phyloP scores from a whole-genome alignment of 208 protist genomes.

The Crithidia fasciculata region DNA sequence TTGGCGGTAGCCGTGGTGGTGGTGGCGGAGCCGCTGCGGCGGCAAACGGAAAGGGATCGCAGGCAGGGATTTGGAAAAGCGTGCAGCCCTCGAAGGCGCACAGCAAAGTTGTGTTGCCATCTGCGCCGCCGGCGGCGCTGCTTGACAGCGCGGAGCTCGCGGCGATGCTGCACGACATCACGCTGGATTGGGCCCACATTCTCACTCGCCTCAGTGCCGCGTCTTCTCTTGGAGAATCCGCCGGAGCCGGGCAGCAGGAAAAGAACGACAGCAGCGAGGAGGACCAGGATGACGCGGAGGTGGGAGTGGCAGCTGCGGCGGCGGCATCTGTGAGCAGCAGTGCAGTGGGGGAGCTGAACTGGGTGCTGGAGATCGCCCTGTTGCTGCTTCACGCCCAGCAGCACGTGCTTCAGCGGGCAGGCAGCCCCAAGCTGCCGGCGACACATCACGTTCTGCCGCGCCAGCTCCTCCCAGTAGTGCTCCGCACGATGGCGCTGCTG shows the following conservation, averaged over 20 bases:
- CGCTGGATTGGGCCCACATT: slow-evolving; percentile 16
- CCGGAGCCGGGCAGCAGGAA: neutral
- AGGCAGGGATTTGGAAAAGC: neutral
- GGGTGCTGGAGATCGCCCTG: slow-evolving; percentile 28
- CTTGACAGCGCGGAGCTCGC: neutral
- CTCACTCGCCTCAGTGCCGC: no score
- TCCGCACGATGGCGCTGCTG: slow-evolving; percentile 41
- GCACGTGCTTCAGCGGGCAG: neutral
- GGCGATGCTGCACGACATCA: slow-evolving; percentile 15
- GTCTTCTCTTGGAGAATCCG: neutral
- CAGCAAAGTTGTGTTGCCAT: neutral
- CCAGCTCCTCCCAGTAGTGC: slow-evolving; percentile 18
- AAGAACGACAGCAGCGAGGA: neutral
- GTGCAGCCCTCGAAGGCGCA: neutral
- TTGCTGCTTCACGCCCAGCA: slow-evolving; percentile 31
- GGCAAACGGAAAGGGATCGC: neutral
- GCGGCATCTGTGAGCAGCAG: no score
- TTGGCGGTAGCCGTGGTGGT: no score
- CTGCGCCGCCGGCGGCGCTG: neutral
- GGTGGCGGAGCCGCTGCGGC: neutral
- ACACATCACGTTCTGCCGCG: slow-evolving; percentile 6
- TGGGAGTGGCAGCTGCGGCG: neutral
- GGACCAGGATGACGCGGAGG: neutral
- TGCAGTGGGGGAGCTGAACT: slow-evolving; percentile 24
- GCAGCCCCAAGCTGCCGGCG: neutral